Evolutionary conservation across 306 rosid genomes (phyloP), one percentile per base, ranked within the genome.

Genomic region (Coriaria nepalensis): DNA sequence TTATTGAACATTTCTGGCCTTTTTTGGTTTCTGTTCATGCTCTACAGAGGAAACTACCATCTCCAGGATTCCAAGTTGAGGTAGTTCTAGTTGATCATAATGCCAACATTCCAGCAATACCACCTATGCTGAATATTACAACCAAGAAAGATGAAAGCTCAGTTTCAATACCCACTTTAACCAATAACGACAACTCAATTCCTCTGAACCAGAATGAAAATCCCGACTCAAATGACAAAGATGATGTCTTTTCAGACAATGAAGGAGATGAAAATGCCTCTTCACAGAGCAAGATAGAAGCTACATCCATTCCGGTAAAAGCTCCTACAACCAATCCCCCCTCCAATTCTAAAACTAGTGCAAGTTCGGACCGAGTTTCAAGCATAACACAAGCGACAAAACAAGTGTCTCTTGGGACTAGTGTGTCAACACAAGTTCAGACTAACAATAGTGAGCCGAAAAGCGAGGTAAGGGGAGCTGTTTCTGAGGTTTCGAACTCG

Each of bases 1-100:
- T 20, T 20, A 20, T 20, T 1, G 29, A 20, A 20, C 1, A 1
- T 20, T 20, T 20, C 10, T 45, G 34, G 34, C 57, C 9, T 35
- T 47, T 39, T 53, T 14, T 37, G 12, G 13, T 13, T 62, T 49
- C 45, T 48, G 33, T 68, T 37, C 33, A 39, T 33, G 53, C 59
- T 63, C 50, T 69, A 80, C 71, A 85, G 93, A 86, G 96, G 57
- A 92, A 82, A 71, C 65, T 92, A 57, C 96, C 96, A 58, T 92
- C 96, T 65, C 98, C 96, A 4, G 94, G 98, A 60, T 92, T 92
- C 69, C 70, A 79, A 77, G 83, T 92, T 55, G 98, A 92, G 70
- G 68, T 86, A 59, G 94, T 92, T 67, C 78, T 82, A 5, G 83
- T 66, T 52, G 98, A 92, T 68, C 59, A 73, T 49, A 62, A 61